These are phyloP conservation scores for Malus hybrid DNA, from an alignment of 331 rosid species.

Conservation along the genomic window DNA sequence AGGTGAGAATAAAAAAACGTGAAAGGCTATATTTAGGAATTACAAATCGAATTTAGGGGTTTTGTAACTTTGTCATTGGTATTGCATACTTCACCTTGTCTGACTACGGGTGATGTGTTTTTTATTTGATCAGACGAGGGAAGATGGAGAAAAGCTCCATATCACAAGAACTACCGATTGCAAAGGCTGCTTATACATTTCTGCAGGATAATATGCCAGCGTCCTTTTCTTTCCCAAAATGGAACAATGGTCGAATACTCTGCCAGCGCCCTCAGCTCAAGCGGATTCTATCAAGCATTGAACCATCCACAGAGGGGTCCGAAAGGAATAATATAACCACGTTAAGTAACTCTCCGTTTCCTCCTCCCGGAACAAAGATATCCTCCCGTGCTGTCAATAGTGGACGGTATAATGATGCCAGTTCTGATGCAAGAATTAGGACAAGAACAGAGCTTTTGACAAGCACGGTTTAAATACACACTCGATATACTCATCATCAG, in stretches of 20 bases:
- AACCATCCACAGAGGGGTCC: slow-evolving; percentile 38
- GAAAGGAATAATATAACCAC: slow-evolving; percentile 30
- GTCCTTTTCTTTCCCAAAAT: slow-evolving; percentile 53
- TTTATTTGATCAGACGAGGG: slow-evolving; percentile 59
- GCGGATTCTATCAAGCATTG: slow-evolving; percentile 40
- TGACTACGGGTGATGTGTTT: background rate
- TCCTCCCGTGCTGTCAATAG: slow-evolving; percentile 32
- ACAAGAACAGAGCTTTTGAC: slow-evolving; percentile 57
- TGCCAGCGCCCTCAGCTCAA: slow-evolving; percentile 69
- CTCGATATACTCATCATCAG: slow-evolving; percentile 2
- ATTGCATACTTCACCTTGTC: background rate
- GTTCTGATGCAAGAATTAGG: slow-evolving; percentile 37
- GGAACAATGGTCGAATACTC: slow-evolving; percentile 80
- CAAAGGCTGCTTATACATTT: slow-evolving; percentile 64
- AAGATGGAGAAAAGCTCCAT: slow-evolving; percentile 49
- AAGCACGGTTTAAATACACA: slow-evolving; percentile 38
- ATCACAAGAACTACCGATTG: slow-evolving; percentile 43
- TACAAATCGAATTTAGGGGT: background rate
- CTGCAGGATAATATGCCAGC: slow-evolving; percentile 51
- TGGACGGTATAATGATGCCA: slow-evolving; percentile 32
- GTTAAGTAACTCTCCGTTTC: slow-evolving; percentile 41
- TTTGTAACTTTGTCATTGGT: background rate
- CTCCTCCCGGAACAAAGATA: slow-evolving; percentile 29
- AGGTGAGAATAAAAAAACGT: background rate
- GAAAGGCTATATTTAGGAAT: background rate